Conservation (phyloP, 164 flowering plant species). For the Vitis labrusca region DNA sequence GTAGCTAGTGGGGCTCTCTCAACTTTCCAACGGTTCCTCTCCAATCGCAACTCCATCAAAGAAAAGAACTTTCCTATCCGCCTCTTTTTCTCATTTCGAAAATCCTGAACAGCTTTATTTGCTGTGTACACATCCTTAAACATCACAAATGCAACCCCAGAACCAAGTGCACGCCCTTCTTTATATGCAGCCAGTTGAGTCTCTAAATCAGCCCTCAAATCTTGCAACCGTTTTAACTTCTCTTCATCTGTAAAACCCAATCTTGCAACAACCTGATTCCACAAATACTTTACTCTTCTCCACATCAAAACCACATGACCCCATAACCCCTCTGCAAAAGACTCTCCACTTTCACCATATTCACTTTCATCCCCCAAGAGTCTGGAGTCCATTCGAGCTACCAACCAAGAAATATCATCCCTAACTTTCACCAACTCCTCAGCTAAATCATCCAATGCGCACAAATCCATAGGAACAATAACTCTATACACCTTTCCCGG, state of each 20-base stretch:
- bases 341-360: conserved; percentile 26
- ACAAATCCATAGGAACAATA: conserved; percentile 87
- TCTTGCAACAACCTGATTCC: conserved; percentile 33
- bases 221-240: conserved; percentile 71
- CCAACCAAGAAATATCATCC: conserved; percentile 79
- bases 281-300: conserved; percentile 40
- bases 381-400: conserved; percentile 66
- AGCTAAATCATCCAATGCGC: conserved; percentile 83
- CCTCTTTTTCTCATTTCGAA: conserved; percentile 72
- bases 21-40: conserved; percentile 91
- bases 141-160: conserved; percentile 94
- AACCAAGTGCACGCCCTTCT: conserved; percentile 85
- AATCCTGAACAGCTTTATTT: conserved; percentile 93
- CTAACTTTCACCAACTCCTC: conserved; percentile 70
- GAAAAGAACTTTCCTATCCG: conserved; percentile 85
- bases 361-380: conserved; percentile 38
- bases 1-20: conserved; percentile 92
- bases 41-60: conserved; percentile 74
- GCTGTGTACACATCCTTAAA: conserved; percentile 91
- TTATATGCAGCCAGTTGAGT: conserved; percentile 68
- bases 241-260: conserved; percentile 84
- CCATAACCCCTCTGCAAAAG: conserved; percentile 32
- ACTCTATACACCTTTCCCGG: conserved; percentile 92
- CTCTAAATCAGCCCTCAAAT: conserved; percentile 71
- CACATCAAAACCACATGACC: conserved; percentile 24